Evolutionary conservation across 2,329 filamentous ascomycete genomes (phyloP).

Genomic region (Neopestalotiopsis sp.): DNA sequence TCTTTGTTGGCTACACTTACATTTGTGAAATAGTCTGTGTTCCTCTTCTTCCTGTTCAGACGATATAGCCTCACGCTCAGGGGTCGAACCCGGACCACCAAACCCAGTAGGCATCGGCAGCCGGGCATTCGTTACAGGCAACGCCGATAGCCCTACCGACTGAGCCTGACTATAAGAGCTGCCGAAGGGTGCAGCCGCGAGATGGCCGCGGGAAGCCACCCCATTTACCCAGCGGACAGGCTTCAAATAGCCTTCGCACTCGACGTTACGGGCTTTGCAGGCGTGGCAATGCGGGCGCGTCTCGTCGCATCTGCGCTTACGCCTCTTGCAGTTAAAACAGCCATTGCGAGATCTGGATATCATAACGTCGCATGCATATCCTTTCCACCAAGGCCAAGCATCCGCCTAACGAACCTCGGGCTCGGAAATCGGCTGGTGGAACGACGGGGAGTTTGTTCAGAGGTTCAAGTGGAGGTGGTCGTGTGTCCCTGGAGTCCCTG

Average conservation of each 20-base stretch:
- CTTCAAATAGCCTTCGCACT: conserved; percentile 25
- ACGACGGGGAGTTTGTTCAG: not conserved
- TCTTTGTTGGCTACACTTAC: not conserved
- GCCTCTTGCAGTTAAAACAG: conserved; percentile 28
- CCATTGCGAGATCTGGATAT: conserved; percentile 32
- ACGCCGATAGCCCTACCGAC: not conserved
- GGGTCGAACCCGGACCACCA: not conserved
- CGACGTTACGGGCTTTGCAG: conserved; percentile 19
- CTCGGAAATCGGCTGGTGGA: not conserved
- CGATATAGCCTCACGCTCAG: not conserved
- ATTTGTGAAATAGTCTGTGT: not conserved
- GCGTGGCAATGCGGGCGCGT: conserved; percentile 31
- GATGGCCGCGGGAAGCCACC: conserved; percentile 25
- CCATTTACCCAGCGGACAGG: conserved; percentile 26
- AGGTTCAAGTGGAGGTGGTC: not conserved
- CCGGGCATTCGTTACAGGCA: not conserved
- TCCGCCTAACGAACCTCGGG: not conserved
- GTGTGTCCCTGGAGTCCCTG: not conserved
- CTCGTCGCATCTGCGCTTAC: conserved; percentile 40
- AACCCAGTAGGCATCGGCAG: not conserved
- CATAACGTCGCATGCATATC: conserved; percentile 23
- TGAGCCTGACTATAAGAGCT: not conserved
- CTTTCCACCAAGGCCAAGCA: not conserved
- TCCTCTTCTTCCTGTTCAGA: not conserved
- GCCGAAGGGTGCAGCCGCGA: conserved; percentile 23